Conservation (phyloP, 2,329 filamentous ascomycete genomes). For the Paracoccidioides brasiliensis region DNA sequence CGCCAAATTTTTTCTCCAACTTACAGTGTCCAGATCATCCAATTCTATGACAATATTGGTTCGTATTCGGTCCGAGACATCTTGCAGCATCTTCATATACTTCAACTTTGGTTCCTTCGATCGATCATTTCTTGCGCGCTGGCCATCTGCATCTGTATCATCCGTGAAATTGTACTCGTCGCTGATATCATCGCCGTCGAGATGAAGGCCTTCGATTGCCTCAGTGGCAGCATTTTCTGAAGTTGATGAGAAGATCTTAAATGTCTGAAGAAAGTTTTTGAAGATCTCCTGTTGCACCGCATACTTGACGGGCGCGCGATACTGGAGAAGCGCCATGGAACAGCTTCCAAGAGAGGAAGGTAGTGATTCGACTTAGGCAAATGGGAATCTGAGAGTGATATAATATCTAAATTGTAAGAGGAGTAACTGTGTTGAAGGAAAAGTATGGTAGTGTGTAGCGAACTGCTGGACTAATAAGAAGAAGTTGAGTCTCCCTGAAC, state of each 20-base stretch:
- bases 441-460: neutral
- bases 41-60: slow-evolving; percentile 76
- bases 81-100: slow-evolving; percentile 77
- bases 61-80: slow-evolving; percentile 65
- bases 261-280: slow-evolving; percentile 73
- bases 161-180: slow-evolving; percentile 94
- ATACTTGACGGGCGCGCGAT: slow-evolving; percentile 72
- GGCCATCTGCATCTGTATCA: slow-evolving; percentile 54
- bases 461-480: neutral
- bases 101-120: slow-evolving; percentile 57
- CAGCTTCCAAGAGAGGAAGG: slow-evolving; percentile 4
- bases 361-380: neutral
- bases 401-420: neutral
- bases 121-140: slow-evolving; percentile 34
- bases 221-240: slow-evolving; percentile 45
- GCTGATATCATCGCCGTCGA: slow-evolving; percentile 73
- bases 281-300: slow-evolving; percentile 67
- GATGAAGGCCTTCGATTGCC: slow-evolving; percentile 69
- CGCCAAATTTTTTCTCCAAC: slow-evolving; percentile 3
- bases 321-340: slow-evolving; percentile 74
- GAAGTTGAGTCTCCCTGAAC: neutral
- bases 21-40: slow-evolving; percentile 67
- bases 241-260: slow-evolving; percentile 62
- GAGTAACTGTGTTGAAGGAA: neutral
- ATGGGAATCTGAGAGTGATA: neutral